Conservation (phyloP, 2,329 filamentous ascomycete species). For the Albophoma yamanashiensis region DNA sequence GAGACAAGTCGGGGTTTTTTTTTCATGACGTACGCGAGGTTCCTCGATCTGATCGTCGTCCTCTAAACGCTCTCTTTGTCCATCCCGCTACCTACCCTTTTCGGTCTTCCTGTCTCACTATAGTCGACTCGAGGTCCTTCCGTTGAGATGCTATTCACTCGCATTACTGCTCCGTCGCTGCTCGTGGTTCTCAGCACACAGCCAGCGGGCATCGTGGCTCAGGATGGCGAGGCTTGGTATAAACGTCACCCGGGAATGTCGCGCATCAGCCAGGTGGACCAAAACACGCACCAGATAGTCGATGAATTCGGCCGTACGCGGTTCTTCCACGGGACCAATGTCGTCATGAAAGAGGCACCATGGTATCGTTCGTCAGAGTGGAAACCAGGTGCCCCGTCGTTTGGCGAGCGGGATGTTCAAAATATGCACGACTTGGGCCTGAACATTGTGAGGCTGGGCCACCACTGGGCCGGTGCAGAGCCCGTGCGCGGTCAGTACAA, state of each 20-base stretch:
- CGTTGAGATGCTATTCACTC: not conserved
- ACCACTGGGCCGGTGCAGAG: not conserved
- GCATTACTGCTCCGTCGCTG: not conserved
- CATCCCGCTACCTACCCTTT: no score
- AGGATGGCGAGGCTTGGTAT: not conserved
- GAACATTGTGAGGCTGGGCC: not conserved
- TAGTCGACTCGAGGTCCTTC: no score
- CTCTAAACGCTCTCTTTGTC: no score
- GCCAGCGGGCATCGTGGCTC: not conserved
- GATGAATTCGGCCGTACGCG: not conserved
- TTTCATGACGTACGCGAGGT: no score
- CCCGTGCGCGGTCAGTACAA: not conserved
- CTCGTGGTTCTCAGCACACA: not conserved
- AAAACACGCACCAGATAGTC: not conserved
- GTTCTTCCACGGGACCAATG: not conserved
- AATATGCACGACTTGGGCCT: not conserved
- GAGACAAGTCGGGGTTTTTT: no score
- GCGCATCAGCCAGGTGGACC: not conserved
- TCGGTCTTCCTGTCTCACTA: no score
- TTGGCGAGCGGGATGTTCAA: not conserved
- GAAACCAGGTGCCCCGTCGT: not conserved
- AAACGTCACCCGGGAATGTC: not conserved
- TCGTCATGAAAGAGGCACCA: not conserved
- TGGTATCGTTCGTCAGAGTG: not conserved
- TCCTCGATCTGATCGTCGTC: no score